Evolutionary conservation across 371 early-diverging fungal species (phyloP).

Genomic region (Mucor racemosus): DNA sequence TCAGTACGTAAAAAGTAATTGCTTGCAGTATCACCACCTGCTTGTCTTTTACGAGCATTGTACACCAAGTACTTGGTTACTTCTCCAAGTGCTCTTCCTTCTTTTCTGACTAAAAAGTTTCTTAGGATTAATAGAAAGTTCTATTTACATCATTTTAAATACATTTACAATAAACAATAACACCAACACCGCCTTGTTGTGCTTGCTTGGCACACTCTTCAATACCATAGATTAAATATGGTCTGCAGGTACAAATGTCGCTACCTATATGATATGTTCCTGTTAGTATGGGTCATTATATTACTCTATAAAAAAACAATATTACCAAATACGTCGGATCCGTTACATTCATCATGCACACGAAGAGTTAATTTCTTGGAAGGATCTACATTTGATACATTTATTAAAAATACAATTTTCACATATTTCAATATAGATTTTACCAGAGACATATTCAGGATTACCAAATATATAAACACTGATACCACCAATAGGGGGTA

Average conservation of each 20-base stretch:
- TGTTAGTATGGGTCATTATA: not conserved
- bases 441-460: conserved; percentile 74
- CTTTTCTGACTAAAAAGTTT: conserved; percentile 74
- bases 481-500: conserved; percentile 95
- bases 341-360: conserved; percentile 94
- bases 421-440: conserved; percentile 1
- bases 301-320: not conserved
- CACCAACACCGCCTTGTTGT: conserved; percentile 92
- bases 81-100: conserved; percentile 95
- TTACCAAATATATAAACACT: conserved; percentile 95
- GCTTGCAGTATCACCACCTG: conserved; percentile 90
- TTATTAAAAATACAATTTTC: not conserved
- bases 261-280: conserved; percentile 44
- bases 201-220: conserved; percentile 90
- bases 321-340: conserved; percentile 92
- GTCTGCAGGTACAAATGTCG: conserved; percentile 94
- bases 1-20: conserved; percentile 93
- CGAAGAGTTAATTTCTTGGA: conserved; percentile 84
- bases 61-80: conserved; percentile 97
- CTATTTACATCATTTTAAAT: not conserved
- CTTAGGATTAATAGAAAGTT: not conserved
- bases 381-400: conserved; percentile 62
- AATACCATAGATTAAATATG: conserved; percentile 94
- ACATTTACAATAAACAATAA: conserved; percentile 84
- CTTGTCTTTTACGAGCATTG: conserved; percentile 90